Evolutionary conservation across 1,284 basidiomycete genomes (phyloP).

Genomic region (Grifola frondosa): DNA sequence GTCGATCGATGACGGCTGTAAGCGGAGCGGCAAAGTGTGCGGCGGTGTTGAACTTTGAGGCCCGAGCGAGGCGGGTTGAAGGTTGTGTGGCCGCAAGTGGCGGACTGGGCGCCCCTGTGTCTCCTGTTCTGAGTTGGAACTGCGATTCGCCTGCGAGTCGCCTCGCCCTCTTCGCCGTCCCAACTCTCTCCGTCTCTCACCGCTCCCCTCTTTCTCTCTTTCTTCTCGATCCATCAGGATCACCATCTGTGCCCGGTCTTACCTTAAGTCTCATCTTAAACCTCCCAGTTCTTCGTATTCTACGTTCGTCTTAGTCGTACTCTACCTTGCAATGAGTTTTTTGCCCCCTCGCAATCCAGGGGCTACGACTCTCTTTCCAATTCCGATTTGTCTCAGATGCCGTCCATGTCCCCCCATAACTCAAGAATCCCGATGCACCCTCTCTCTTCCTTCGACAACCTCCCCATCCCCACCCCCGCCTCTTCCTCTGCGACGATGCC

Average conservation of each 20-base stretch:
- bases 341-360: conserved; percentile 39
- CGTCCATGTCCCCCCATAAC: conserved; percentile 13
- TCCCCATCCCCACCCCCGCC: conserved; percentile 20
- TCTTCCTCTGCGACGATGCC: conserved; percentile 15
- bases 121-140: conserved; percentile 21
- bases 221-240: conserved; percentile 24
- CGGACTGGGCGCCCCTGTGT: conserved; percentile 28
- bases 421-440: conserved; percentile 27
- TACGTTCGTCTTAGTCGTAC: conserved; percentile 23
- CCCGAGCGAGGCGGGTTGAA: no score
- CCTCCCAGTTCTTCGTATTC: conserved; percentile 16
- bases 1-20: conserved; percentile 26
- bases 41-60: conserved; percentile 18
- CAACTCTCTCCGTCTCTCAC: conserved; percentile 1
- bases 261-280: conserved; percentile 26
- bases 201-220: conserved; percentile 20
- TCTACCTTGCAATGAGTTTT: conserved; percentile 42
- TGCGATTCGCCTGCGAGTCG: no score
- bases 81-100: conserved; percentile 17
- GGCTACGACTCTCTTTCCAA: conserved; percentile 36
- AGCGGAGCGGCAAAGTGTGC: conserved; percentile 10
- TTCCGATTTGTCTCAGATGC: conserved; percentile 27
- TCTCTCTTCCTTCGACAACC: conserved; percentile 36
- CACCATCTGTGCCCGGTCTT: conserved; percentile 18
- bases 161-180: conserved; percentile 15